phyloP scores from a whole-genome alignment of 345 rosid species.

The Cardamine resedifolia region DNA sequence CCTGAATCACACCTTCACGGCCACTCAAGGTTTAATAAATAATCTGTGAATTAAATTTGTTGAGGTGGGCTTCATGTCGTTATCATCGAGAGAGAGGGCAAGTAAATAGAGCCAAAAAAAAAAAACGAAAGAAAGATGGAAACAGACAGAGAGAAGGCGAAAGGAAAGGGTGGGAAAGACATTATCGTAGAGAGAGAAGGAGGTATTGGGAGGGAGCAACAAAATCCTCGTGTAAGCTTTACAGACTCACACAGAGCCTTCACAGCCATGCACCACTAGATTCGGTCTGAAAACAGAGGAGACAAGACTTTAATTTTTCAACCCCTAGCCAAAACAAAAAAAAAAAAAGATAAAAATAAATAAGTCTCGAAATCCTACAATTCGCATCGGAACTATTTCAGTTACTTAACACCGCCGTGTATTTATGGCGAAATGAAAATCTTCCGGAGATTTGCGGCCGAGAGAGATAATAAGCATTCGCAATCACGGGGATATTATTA shows the following conservation, averaged over 20 bases:
- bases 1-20: slow-evolving; percentile 39
- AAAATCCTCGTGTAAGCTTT: slow-evolving; percentile 63
- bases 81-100: slow-evolving; percentile 31
- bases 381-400: background rate
- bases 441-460: slow-evolving; percentile 14
- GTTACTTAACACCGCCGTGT: slow-evolving; percentile 2
- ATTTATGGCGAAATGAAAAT: background rate
- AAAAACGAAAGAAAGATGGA: slow-evolving; percentile 11
- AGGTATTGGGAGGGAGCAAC: slow-evolving; percentile 40
- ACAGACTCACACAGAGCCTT: slow-evolving; percentile 45
- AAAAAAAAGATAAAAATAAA: background rate
- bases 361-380: slow-evolving; percentile 21
- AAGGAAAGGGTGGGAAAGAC: slow-evolving; percentile 13
- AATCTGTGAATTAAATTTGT: background rate
- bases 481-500: slow-evolving; percentile 19
- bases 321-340: background rate
- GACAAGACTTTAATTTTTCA: slow-evolving; percentile 20
- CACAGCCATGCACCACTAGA: slow-evolving; percentile 59
- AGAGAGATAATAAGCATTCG: slow-evolving; percentile 5
- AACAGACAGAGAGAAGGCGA: slow-evolving; percentile 5
- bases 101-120: slow-evolving; percentile 37
- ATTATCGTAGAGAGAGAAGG: slow-evolving; percentile 23
- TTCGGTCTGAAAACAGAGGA: slow-evolving; percentile 27
- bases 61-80: slow-evolving; percentile 38
- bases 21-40: slow-evolving; percentile 14